Base-by-base conservation (phyloP, 2,329 filamentous ascomycete genomes). In the Diplocarpon mali region DNA sequence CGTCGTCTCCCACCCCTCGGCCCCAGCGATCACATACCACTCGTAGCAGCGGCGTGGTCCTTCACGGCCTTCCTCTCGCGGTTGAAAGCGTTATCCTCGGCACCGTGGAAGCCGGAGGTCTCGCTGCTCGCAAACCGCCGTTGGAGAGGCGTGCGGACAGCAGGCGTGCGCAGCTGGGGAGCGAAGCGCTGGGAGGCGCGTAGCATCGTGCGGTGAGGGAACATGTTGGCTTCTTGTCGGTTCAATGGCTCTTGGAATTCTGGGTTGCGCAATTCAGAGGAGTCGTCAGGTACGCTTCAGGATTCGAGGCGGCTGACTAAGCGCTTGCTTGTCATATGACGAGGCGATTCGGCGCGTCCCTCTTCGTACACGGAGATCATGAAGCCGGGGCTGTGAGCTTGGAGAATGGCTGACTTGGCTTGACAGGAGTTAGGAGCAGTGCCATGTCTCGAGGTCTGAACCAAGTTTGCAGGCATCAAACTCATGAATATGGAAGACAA, bases 61-160 rank as follows among this genome's bases (percentile, higher is more conserved):
- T 93, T 89, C 64, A 95, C 85, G 61, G 84, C 85, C 65, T 80
- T 73, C 65, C 92, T 80, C 76, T 98, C 92, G 62, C 83, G 81
- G 73, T 93, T 82, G 76, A 96, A 98, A 62, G 80, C 79, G 70
- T 94, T 96, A 71, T 95, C 85, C 65, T 73, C 72, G 47, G 73
- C 64, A 60, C 81, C 78, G 38, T 65, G 60, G 59, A 85, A 72
- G 58, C 67, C 68, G 58, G 72, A 71, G 54, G 66, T 62, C 53
- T 69, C 65, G 59, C 74, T 71, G 70, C 76, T 80, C 64, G 80
- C 81, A 60, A 86, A 74, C 59, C 82, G 81, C 66, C 84, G 80
- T 72, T 85, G 83, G 58, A 76, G 57, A 52, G 69, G 65, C 42
- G 68, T 68, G 62, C 76, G 77, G 60, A 70, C 64, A 58, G 71